Evolutionary conservation across 2,329 filamentous ascomycete species (phyloP), one percentile per base, ranked within the genome.

Genomic region (Nigrospora osmanthi): DNA sequence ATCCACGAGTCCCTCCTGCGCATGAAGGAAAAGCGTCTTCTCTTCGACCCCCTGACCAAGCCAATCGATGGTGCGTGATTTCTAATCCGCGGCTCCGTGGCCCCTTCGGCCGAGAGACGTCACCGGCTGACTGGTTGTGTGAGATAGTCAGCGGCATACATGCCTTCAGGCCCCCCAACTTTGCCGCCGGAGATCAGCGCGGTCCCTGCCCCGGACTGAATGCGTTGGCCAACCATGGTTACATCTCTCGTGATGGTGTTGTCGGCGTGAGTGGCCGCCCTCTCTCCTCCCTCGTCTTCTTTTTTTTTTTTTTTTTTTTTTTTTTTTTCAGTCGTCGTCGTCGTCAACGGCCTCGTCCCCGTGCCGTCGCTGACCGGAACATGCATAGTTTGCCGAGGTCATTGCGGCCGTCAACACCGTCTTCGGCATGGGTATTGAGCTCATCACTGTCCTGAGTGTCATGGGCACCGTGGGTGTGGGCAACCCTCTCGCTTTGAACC

Each of bases 381-480:
- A 32, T 9, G 7, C 9, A 3, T 17, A 53, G 48, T 51, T 52
- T 17, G 30, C 44, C 17, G 57, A 67, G 30, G 57, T 61, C 3
- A 59, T 66, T 16, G 47, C 52, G 11, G 58, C 61, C 5, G 60
- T 60, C 42, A 67, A 67, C 47, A 51, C 30, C 44, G 59, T 75
- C 2, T 72, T 62, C 23, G 69, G 70, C 4, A 75, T 76, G 72
- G 64, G 65, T 1, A 41, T 72, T 15, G 71, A 72, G 14, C 51
- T 74, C 0, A 58, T 61, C 2, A 60, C 61, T 2, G 45, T 73
- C 5, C 54, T 73, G 3, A 63, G 67, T n/a, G 57, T 69, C 4
- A 66, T 72, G 57, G 71, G 70, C 7, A 71, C 69, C 13, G 66
- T 71, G 11, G 69, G 68, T 50, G 67, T 67, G 4, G 75, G 75